Conservation (phyloP, 495 filamentous ascomycete species). For the Annulohypoxylon nitens region DNA sequence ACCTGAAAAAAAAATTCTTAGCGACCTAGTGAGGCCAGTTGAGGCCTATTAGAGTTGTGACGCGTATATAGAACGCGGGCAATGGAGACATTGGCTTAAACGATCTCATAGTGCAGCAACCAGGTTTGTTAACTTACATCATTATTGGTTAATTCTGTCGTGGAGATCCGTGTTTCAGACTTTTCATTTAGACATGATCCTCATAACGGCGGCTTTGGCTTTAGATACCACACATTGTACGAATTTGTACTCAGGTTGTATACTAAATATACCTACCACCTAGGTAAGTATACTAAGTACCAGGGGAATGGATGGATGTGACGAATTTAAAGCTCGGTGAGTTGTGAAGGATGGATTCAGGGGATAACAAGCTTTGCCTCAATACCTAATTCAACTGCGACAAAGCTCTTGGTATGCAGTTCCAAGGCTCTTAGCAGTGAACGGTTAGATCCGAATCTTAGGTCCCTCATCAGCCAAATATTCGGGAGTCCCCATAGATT, state of each 20-base stretch:
- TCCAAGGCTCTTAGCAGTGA: slow-evolving; percentile 11
- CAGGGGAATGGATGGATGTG: slow-evolving; percentile 12
- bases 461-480: slow-evolving; percentile 14
- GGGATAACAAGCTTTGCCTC: not conserved
- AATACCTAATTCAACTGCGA: slow-evolving; percentile 7
- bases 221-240: slow-evolving; percentile 2
- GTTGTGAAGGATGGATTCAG: slow-evolving; percentile 24
- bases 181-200: slow-evolving; percentile 18
- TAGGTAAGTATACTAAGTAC: no score
- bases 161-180: slow-evolving; percentile 40
- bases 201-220: slow-evolving; percentile 10
- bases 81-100: slow-evolving; percentile 16
- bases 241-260: not conserved
- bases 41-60: slow-evolving; percentile 10
- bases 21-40: not conserved
- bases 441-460: slow-evolving; percentile 36
- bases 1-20: slow-evolving; percentile 14
- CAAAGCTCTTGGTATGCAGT: not conserved
- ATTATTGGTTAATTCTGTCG: slow-evolving; percentile 38
- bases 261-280: no score
- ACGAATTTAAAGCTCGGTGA: slow-evolving; percentile 5
- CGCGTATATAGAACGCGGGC: slow-evolving; percentile 29
- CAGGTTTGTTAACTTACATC: slow-evolving; percentile 27
- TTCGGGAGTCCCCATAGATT: slow-evolving; percentile 33
- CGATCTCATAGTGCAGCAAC: slow-evolving; percentile 17